These are phyloP conservation scores for Ogataea salicorniae DNA, from an alignment of 805 yeast genomes.

Conservation along the genomic window DNA sequence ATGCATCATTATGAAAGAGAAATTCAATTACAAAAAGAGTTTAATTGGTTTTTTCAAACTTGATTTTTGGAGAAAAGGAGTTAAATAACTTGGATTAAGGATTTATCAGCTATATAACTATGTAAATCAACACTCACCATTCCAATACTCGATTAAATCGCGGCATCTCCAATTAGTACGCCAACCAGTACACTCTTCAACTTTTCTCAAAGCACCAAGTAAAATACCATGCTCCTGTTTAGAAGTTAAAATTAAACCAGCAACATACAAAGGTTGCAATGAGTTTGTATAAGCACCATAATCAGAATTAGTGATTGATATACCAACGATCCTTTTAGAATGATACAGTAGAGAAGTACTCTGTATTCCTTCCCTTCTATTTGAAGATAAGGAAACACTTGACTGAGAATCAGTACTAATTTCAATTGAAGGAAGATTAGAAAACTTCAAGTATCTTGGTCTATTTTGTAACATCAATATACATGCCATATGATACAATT, in stretches of 20 bases:
- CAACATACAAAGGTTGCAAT: constrained; percentile 25
- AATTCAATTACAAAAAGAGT: too few species aligned
- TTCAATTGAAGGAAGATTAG: constrained; percentile 12
- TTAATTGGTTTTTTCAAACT: too few species aligned
- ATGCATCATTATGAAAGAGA: too few species aligned
- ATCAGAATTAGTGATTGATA: constrained; percentile 28
- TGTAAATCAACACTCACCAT: background rate
- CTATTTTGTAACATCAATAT: constrained; percentile 37
- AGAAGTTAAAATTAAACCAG: constrained; percentile 21
- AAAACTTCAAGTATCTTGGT: constrained; percentile 31
- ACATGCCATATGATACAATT: constrained; percentile 37
- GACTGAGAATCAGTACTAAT: background rate
- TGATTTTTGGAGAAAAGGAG: too few species aligned
- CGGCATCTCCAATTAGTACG: constrained; percentile 22
- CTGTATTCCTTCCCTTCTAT: background rate
- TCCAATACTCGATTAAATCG: constrained; percentile 25
- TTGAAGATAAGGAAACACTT: background rate
- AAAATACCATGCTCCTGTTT: constrained; percentile 21
- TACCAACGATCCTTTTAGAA: constrained; percentile 34
- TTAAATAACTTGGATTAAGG: too few species aligned
- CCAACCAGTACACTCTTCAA: constrained; percentile 27
- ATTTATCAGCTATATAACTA: too few species aligned
- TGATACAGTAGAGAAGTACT: constrained; percentile 30
- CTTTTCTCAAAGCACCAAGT: constrained; percentile 19
- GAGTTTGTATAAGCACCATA: constrained; percentile 24